Evolutionary conservation across 352 stramenopile species (phyloP).

Genomic region (Globisporangium barbulae): DNA sequence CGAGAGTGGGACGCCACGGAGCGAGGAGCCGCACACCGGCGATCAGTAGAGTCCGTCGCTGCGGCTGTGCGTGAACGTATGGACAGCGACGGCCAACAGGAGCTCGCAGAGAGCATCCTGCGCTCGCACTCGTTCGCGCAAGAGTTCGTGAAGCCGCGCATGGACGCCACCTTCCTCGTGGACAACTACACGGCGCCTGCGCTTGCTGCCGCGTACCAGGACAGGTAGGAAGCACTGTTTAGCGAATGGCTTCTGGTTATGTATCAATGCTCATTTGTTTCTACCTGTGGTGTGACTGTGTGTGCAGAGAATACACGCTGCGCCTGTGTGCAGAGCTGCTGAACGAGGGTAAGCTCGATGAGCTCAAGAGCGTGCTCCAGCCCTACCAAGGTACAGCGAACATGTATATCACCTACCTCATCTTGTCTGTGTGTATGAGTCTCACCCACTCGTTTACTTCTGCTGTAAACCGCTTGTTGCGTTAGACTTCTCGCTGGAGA

Average conservation of each 20-base stretch:
- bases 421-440: not conserved
- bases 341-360: constrained; percentile 68
- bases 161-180: constrained; percentile 86
- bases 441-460: not conserved
- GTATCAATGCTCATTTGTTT: not conserved
- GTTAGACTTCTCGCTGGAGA: constrained; percentile 45
- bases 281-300: not conserved
- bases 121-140: constrained; percentile 43
- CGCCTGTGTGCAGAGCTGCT: constrained; percentile 72
- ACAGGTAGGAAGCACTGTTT: constrained; percentile 60
- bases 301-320: constrained; percentile 67
- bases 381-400: constrained; percentile 61
- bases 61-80: not conserved
- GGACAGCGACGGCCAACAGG: not conserved
- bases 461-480: not conserved
- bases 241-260: not conserved
- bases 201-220: constrained; percentile 93
- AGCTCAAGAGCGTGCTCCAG: constrained; percentile 64
- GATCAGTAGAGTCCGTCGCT: not conserved
- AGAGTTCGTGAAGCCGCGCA: constrained; percentile 67
- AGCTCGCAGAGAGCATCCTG: constrained; percentile 10
- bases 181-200: constrained; percentile 96
- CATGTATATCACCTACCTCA: not conserved
- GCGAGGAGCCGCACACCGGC: not conserved
- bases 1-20: not conserved